These are phyloP conservation scores for Fusarium agapanthi DNA, from an alignment of 2,329 filamentous ascomycete species.

Conservation along the genomic window DNA sequence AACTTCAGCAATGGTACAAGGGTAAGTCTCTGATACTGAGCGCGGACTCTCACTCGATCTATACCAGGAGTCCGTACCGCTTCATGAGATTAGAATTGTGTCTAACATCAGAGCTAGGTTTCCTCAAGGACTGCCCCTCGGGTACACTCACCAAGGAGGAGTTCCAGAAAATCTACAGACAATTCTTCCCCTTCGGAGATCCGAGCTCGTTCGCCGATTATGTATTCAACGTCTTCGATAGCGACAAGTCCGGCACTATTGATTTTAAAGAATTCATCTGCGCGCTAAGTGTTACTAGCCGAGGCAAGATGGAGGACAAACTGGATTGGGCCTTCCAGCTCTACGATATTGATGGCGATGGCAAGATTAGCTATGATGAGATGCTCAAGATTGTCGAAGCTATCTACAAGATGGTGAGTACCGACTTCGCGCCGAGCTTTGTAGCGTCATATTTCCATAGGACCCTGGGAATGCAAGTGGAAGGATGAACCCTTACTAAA, in stretches of 20 bases:
- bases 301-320: slow-evolving; percentile 99
- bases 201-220: slow-evolving; percentile 98
- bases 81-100: not conserved
- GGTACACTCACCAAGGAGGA: slow-evolving; percentile 98
- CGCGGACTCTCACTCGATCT: not conserved
- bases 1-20: slow-evolving; percentile 99
- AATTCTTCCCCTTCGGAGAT: slow-evolving; percentile 99
- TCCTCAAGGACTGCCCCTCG: slow-evolving; percentile 97
- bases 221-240: slow-evolving; percentile 99
- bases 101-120: slow-evolving; percentile 66
- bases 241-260: slow-evolving; percentile 95
- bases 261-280: slow-evolving; percentile 99
- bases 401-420: slow-evolving; percentile 96
- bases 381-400: slow-evolving; percentile 99
- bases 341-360: slow-evolving; percentile 98
- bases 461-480: not conserved
- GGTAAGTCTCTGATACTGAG: slow-evolving; percentile 63
- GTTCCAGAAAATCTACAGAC: slow-evolving; percentile 99
- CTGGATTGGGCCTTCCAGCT: slow-evolving; percentile 99
- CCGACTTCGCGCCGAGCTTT: not conserved
- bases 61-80: not conserved
- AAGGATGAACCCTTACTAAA: slow-evolving; percentile 6
- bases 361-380: slow-evolving; percentile 98
- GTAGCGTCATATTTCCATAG: not conserved
- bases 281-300: slow-evolving; percentile 93